A percentile compares a stretch with the other conserved stretches of the same genome.
Evolutionary conservation across 2,329 filamentous ascomycete species (phyloP).

Genomic region (Pseudogymnoascus sp.): DNA sequence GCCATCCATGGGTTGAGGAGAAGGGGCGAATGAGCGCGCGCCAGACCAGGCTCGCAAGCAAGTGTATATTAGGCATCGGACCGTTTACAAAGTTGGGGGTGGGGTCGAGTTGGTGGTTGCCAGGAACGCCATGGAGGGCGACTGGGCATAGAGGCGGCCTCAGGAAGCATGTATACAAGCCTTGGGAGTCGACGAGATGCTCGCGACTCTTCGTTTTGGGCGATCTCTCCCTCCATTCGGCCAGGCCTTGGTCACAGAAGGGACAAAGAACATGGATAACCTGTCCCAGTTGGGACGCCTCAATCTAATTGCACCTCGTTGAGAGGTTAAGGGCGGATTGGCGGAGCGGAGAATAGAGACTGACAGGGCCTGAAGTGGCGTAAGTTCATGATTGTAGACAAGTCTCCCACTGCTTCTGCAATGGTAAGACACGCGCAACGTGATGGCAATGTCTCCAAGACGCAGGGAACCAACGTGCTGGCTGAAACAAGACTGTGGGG

Average conservation of each 20-base stretch:
- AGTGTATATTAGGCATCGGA: conserved; percentile 5
- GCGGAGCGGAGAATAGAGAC: neutral
- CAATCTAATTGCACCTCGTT: neutral
- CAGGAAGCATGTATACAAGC: neutral
- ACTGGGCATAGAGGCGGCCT: neutral
- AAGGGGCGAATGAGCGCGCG: neutral
- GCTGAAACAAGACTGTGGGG: neutral
- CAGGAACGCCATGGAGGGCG: neutral
- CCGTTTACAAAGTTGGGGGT: conserved; percentile 4
- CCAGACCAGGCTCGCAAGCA: neutral
- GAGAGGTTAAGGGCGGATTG: neutral
- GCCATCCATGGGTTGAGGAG: neutral
- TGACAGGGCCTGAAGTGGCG: neutral
- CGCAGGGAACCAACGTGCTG: neutral
- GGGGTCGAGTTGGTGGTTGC: neutral
- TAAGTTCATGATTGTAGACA: neutral
- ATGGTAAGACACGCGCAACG: conserved; percentile 2
- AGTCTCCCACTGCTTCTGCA: neutral
- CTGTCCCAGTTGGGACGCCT: neutral
- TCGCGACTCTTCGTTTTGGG: neutral
- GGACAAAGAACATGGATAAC: neutral
- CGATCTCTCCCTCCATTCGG: neutral
- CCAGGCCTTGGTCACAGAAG: neutral
- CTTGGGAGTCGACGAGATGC: neutral
- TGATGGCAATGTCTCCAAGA: neutral